A percentile compares a stretch with the other conserved stretches of the same genome.
Conservation (phyloP, 2,329 filamentous ascomycete species). For the Xylariomycetidae sp. region DNA sequence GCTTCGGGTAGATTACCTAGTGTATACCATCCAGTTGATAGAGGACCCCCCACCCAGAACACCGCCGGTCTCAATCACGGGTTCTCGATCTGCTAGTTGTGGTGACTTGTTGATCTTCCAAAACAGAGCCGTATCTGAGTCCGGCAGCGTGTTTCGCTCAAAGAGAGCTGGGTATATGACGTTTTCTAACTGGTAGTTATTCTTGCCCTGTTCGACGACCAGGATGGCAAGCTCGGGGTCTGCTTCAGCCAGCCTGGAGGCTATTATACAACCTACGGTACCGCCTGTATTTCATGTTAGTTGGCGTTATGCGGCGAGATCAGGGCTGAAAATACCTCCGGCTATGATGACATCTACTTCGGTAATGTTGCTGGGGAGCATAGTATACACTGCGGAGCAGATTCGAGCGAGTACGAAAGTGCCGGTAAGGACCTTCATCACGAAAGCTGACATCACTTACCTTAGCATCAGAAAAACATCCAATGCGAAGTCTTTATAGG, state of each 20-base stretch:
- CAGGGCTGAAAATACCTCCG: not conserved
- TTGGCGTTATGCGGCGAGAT: not conserved
- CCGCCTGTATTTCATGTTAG: slow-evolving; percentile 30
- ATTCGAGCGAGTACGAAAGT: too few relatives aligned
- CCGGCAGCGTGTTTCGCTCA: slow-evolving; percentile 40
- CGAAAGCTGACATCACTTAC: too few relatives aligned
- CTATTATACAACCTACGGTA: slow-evolving; percentile 44
- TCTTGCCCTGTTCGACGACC: slow-evolving; percentile 48
- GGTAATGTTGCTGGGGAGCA: not conserved
- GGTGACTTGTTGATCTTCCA: slow-evolving; percentile 42
- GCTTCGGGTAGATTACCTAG: too few relatives aligned
- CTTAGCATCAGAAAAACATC: too few relatives aligned
- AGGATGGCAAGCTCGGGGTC: slow-evolving; percentile 49
- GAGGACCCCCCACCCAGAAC: slow-evolving; percentile 4
- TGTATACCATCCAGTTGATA: slow-evolving; percentile 20
- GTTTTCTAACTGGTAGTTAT: slow-evolving; percentile 45
- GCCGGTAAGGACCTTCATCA: too few relatives aligned
- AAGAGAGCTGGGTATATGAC: slow-evolving; percentile 47
- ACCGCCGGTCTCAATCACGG: slow-evolving; percentile 27
- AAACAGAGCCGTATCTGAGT: slow-evolving; percentile 39
- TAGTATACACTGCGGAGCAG: too few relatives aligned
- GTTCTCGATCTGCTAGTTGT: slow-evolving; percentile 38
- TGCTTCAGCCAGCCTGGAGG: slow-evolving; percentile 44
- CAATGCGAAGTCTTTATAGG: too few relatives aligned
- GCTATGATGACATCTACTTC: not conserved